These are phyloP conservation scores for Sindora glabra DNA, from an alignment of 306 rosid species.

Conservation along the genomic window DNA sequence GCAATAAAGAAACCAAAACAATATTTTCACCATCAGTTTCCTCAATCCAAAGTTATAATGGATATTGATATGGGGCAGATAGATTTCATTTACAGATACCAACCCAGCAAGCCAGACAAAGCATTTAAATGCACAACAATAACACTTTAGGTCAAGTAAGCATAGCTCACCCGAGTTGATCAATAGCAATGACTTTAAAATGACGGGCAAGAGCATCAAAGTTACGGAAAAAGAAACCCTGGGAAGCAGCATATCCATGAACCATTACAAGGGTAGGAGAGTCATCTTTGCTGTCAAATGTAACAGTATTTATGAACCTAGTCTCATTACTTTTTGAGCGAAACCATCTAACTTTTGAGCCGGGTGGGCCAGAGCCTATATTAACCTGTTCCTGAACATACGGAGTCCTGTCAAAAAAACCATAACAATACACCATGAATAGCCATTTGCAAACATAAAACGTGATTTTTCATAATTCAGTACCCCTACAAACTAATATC, in stretches of 20 bases:
- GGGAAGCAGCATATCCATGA: conserved; percentile 86
- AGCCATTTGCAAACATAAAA: neutral
- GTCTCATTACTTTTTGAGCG: conserved; percentile 72
- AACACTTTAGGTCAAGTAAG: neutral
- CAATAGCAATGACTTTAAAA: conserved; percentile 81
- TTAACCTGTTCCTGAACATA: conserved; percentile 83
- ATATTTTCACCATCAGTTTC: neutral
- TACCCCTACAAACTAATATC: neutral
- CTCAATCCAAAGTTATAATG: neutral
- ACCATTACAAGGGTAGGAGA: conserved; percentile 90
- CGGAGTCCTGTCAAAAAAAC: conserved; percentile 57
- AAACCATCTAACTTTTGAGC: conserved; percentile 79
- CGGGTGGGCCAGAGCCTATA: conserved; percentile 90
- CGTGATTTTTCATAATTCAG: neutral
- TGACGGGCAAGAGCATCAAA: conserved; percentile 86
- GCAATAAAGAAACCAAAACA: neutral
- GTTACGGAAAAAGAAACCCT: conserved; percentile 93
- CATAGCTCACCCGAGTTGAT: conserved; percentile 83
- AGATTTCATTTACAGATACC: neutral
- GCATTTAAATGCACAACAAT: neutral
- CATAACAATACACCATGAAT: conserved; percentile 12
- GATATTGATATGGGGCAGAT: neutral
- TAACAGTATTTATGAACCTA: conserved; percentile 75
- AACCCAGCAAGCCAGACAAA: neutral
- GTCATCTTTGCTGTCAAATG: conserved; percentile 58